Base-by-base conservation (phyloP, 345 rosid genomes). In the Sonneratia caseolaris region DNA sequence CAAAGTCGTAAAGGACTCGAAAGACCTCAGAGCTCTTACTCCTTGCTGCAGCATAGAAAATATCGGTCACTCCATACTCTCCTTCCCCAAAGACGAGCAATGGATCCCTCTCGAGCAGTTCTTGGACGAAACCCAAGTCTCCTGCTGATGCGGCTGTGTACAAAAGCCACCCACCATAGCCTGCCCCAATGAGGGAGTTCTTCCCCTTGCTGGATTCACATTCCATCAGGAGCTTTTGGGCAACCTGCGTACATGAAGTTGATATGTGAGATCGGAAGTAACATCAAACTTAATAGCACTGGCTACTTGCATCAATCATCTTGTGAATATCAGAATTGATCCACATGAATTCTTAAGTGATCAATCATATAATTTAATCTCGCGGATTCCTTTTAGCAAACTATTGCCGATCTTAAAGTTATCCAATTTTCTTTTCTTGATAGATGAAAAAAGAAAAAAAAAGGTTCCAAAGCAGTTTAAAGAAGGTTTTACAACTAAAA, bases 101-200 rank as follows among this genome's bases (percentile, higher is more conserved):
- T 69, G 96, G 92, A 72, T 89, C 89, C 72, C 80, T 84, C 22
- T 85, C 81, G 21, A 94, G 95, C 45, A 94, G 90, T 64, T 86
- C 80, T 62, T 76, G 87, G 57, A 90, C 85, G 62, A 94, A 91
- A n/a, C 72, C 62, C 56, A 85, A 74, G 83, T 94, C 95, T n/a
- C 98, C 98, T 22, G 98, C 97, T 2, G 98, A 94, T 49, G 98
- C 97, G 49, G 98, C 95, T 16, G 97, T 88, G 84, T 94, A 94
- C 73, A 94, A 71, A 3, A 94, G 91, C 98, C 98, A 94, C 61
- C 98, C 98, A 10, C 97, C 96, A 71, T 91, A 91, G 0, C 98
- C 91, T 14, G 88, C 85, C 21, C 75, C 74, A 72, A 94, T 81
- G 64, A 94, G 96, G 69, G 96, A 87, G 80, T 87, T 91, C 68